phyloP scores from a whole-genome alignment of 257 asterid species.

The Solanum sitiens region DNA sequence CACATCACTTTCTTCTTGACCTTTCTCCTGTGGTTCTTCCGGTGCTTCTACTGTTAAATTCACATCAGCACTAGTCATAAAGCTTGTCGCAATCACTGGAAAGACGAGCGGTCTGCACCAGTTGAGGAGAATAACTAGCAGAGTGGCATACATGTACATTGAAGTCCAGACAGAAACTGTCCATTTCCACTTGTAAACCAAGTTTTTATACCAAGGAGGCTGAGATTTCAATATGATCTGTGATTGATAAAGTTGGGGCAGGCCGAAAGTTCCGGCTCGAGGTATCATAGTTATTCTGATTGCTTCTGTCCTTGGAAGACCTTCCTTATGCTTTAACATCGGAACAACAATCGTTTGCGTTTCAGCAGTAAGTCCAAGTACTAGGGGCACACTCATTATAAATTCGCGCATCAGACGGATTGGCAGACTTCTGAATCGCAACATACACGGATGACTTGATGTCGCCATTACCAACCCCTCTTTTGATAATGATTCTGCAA shows the following conservation, averaged over 20 bases:
- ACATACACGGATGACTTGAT: conserved; percentile 69
- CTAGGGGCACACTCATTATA: conserved; percentile 46
- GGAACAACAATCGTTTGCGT: conserved; percentile 43
- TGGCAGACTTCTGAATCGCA: conserved; percentile 62
- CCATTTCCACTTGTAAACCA: conserved; percentile 60
- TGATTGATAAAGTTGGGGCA: conserved; percentile 64
- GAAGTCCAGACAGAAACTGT: conserved; percentile 64
- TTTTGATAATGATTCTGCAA: conserved; percentile 41
- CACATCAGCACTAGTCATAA: not conserved
- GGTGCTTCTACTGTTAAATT: not conserved
- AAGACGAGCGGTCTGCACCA: conserved; percentile 44
- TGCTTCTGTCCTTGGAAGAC: conserved; percentile 29
- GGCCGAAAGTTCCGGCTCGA: conserved; percentile 41
- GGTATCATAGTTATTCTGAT: conserved; percentile 47
- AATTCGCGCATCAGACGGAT: conserved; percentile 46
- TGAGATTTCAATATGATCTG: conserved; percentile 34
- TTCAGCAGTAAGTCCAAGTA: conserved; percentile 47
- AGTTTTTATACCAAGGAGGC: conserved; percentile 53
- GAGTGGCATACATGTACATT: conserved; percentile 25
- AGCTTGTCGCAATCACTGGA: conserved; percentile 9
- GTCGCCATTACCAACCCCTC: conserved; percentile 29
- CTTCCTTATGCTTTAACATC: conserved; percentile 53
- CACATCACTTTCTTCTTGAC: conserved; percentile 11
- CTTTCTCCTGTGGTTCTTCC: conserved; percentile 1
- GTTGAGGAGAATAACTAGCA: conserved; percentile 23